Percentiles rank a stretch among this genome's conserved stretches.
Evolutionary conservation across 2,329 filamentous ascomycete genomes (phyloP).

Genomic region (Atkinsonella texensis): DNA sequence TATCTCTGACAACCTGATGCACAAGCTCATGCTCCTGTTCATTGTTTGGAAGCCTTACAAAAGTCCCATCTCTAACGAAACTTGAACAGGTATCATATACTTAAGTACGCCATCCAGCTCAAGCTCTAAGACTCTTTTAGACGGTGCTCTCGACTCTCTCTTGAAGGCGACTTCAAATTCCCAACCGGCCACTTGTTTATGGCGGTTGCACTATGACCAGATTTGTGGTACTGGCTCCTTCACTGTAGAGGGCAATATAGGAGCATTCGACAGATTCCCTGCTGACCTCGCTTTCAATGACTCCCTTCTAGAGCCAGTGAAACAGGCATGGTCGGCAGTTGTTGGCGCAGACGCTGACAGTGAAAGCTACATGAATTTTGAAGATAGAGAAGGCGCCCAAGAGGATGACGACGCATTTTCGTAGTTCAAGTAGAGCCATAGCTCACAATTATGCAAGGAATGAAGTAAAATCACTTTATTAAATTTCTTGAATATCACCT

Average conservation of each 20-base stretch:
- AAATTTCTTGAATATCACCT: too few relatives aligned
- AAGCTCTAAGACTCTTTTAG: constrained; percentile 24
- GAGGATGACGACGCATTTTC: constrained; percentile 45
- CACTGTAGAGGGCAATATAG: constrained; percentile 28
- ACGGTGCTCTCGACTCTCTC: constrained; percentile 30
- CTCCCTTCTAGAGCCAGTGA: constrained; percentile 50
- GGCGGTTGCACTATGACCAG: constrained; percentile 46
- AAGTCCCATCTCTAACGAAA: constrained; percentile 19
- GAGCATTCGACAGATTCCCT: constrained; percentile 46
- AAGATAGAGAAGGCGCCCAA: constrained; percentile 53
- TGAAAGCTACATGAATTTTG: constrained; percentile 61
- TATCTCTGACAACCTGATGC: constrained; percentile 84
- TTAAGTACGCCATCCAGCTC: constrained; percentile 24
- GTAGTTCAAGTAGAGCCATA: constrained; percentile 9
- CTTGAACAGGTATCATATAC: constrained; percentile 21
- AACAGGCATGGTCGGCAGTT: constrained; percentile 56
- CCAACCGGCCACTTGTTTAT: constrained; percentile 27
- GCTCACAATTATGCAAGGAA: neutral
- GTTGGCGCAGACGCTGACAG: constrained; percentile 35
- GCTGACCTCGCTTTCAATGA: constrained; percentile 68
- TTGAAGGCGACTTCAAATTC: constrained; percentile 20
- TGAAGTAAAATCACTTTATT: neutral
- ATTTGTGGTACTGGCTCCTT: constrained; percentile 16
- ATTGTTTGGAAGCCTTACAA: neutral
- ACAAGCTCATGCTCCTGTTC: constrained; percentile 15